A percentile compares a stretch with the other conserved stretches of the same genome.
phyloP scores from a whole-genome alignment of 768 basidiomycete genomes.

The Flagelloscypha sp. region DNA sequence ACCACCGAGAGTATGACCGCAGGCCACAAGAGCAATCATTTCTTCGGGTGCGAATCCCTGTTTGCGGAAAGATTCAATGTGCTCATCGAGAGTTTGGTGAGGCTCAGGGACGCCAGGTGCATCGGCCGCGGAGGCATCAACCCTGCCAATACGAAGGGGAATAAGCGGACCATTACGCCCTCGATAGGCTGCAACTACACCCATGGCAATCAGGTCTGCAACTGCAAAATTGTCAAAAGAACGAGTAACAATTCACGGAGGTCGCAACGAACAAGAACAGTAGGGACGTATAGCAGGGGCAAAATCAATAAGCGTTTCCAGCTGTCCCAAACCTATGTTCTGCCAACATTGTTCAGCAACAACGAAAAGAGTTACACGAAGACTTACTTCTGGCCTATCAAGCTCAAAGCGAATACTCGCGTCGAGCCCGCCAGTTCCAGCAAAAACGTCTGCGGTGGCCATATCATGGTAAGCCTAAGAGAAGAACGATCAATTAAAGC shows the following conservation, averaged over 20 bases:
- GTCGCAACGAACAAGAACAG: conserved; percentile 21
- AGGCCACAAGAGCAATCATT: conserved; percentile 45
- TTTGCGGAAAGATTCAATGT: conserved; percentile 30
- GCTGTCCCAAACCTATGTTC: conserved; percentile 43
- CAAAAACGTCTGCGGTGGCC: conserved; percentile 35
- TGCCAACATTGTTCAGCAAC: conserved; percentile 10
- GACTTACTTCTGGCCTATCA: conserved; percentile 29
- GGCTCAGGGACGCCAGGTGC: conserved; percentile 35
- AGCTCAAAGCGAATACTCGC: conserved; percentile 42
- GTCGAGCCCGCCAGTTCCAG: conserved; percentile 41
- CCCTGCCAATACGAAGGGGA: conserved; percentile 32
- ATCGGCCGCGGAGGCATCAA: conserved; percentile 32
- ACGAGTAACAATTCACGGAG: not conserved
- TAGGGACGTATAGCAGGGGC: conserved; percentile 38
- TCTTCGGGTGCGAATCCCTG: conserved; percentile 33
- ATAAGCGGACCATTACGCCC: conserved; percentile 41
- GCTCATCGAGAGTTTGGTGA: conserved; percentile 29
- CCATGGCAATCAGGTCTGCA: conserved; percentile 37
- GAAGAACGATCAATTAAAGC: conserved; percentile 3
- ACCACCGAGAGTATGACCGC: conserved; percentile 44
- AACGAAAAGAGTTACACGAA: not conserved
- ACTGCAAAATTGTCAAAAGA: conserved; percentile 18
- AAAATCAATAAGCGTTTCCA: conserved; percentile 34
- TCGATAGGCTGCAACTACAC: conserved; percentile 26
- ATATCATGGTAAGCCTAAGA: conserved; percentile 47